Conservation (phyloP, 2,329 filamentous ascomycete species). For the Aspergillus glaucus region DNA sequence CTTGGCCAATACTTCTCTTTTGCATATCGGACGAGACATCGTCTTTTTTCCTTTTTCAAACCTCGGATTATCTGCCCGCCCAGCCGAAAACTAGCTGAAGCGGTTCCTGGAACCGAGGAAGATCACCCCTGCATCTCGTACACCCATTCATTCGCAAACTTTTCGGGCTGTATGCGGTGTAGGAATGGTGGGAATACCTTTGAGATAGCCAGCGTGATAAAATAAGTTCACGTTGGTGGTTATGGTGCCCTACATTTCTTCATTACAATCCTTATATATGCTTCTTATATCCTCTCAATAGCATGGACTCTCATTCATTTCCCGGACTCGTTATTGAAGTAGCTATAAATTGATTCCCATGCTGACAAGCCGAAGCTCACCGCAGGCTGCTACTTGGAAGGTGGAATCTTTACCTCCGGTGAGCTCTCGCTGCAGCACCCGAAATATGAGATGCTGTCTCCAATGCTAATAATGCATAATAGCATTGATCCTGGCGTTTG, state of each 20-base stretch:
- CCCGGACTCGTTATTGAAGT: slow-evolving; percentile 9
- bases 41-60: slow-evolving; percentile 15
- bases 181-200: slow-evolving; percentile 70
- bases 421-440: slow-evolving; percentile 13
- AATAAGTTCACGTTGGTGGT: slow-evolving; percentile 57
- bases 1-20: slow-evolving; percentile 9
- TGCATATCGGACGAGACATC: slow-evolving; percentile 10
- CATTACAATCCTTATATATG: slow-evolving; percentile 16
- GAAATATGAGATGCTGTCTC: neutral
- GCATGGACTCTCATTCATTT: slow-evolving; percentile 7
- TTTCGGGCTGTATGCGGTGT: slow-evolving; percentile 57
- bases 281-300: slow-evolving; percentile 6
- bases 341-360: slow-evolving; percentile 11
- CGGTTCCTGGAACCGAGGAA: slow-evolving; percentile 82
- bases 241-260: slow-evolving; percentile 59
- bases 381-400: slow-evolving; percentile 33
- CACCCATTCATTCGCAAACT: slow-evolving; percentile 56
- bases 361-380: slow-evolving; percentile 35
- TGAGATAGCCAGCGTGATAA: slow-evolving; percentile 54
- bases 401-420: slow-evolving; percentile 33
- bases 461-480: slow-evolving; percentile 43
- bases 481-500: slow-evolving; percentile 70
- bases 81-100: slow-evolving; percentile 63
- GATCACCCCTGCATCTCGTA: slow-evolving; percentile 63
- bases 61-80: slow-evolving; percentile 74